Conservation (phyloP, 805 yeast genomes). For the Yamadazyma ubonensis region DNA sequence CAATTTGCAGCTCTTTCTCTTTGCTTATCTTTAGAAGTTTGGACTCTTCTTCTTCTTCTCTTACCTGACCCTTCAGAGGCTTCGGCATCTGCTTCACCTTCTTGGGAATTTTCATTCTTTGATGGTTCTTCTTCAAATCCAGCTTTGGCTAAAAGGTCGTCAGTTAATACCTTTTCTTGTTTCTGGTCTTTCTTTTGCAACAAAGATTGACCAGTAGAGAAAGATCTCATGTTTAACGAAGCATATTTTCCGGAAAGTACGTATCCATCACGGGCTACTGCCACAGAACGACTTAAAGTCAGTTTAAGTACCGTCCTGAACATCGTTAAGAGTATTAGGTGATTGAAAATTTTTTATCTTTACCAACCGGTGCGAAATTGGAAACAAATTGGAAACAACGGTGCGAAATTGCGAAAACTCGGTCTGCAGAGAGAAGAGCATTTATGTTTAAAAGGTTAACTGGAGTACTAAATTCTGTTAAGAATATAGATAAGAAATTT, state of each 20-base stretch:
- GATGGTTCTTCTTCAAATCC: slow-evolving; percentile 59
- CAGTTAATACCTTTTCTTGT: slow-evolving; percentile 54
- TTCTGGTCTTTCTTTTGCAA: slow-evolving; percentile 16
- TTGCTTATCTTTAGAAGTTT: slow-evolving; percentile 71
- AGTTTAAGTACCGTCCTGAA: slow-evolving; percentile 2
- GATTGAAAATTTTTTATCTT: slow-evolving; percentile 3
- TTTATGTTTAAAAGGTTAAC: slow-evolving; percentile 5
- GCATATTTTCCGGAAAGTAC: not conserved
- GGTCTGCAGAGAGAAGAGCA: not conserved
- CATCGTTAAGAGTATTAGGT: not conserved
- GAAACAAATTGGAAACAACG: too few species aligned
- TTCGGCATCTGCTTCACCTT: slow-evolving; percentile 10
- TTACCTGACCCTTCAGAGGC: slow-evolving; percentile 13
- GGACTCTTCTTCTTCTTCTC: slow-evolving; percentile 48
- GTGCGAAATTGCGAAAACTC: slow-evolving; percentile 1
- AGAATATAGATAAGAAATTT: slow-evolving; percentile 12
- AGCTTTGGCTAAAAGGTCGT: slow-evolving; percentile 78
- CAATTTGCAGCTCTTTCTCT: slow-evolving; percentile 80
- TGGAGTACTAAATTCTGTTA: slow-evolving; percentile 1
- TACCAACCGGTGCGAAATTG: not conserved
- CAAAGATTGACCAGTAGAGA: not conserved
- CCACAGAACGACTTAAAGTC: not conserved
- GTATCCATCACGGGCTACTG: not conserved
- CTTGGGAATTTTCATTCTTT: slow-evolving; percentile 13
- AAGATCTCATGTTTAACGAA: not conserved